Evolutionary conservation across 73 alveolate genomes (phyloP).

Genomic region (Durusdinium trenchii): DNA sequence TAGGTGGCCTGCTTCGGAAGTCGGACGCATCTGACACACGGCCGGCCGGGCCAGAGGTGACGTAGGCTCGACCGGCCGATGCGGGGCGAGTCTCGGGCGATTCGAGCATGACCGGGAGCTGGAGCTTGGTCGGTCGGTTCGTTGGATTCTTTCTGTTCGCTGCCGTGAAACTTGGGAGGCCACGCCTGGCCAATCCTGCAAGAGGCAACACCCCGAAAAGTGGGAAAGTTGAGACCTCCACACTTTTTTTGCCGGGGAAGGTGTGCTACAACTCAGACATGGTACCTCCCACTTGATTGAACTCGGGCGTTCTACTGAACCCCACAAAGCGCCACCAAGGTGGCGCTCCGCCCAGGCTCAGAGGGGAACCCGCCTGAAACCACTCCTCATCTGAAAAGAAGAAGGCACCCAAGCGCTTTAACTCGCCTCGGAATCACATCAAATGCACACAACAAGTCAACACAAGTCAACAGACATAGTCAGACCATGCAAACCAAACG

Average conservation of each 20-base stretch:
- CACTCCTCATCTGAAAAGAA: constrained; percentile 76
- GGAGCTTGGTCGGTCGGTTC: neutral
- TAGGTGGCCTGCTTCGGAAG: constrained; percentile 17
- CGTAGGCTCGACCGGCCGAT: neutral
- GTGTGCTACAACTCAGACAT: neutral
- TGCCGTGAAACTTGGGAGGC: neutral
- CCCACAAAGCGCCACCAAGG: neutral
- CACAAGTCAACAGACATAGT: neutral
- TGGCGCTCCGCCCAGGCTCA: neutral
- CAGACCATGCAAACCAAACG: neutral
- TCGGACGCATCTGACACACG: neutral
- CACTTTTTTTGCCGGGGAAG: neutral
- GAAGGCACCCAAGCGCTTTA: constrained; percentile 51
- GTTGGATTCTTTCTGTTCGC: neutral
- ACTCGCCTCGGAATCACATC: constrained; percentile 20
- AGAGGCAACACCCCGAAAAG: neutral
- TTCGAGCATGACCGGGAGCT: neutral
- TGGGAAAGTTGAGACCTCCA: no score
- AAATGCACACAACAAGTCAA: neutral
- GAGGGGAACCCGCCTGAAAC: constrained; percentile 27
- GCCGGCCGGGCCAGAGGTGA: no score
- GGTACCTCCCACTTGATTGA: neutral
- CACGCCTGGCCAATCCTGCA: neutral
- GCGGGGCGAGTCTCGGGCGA: neutral
- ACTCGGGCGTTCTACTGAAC: neutral